Percentiles rank a stretch among this genome's conserved stretches.
Conservation (phyloP, 306 rosid genomes). For the Sicyos baderoa region DNA sequence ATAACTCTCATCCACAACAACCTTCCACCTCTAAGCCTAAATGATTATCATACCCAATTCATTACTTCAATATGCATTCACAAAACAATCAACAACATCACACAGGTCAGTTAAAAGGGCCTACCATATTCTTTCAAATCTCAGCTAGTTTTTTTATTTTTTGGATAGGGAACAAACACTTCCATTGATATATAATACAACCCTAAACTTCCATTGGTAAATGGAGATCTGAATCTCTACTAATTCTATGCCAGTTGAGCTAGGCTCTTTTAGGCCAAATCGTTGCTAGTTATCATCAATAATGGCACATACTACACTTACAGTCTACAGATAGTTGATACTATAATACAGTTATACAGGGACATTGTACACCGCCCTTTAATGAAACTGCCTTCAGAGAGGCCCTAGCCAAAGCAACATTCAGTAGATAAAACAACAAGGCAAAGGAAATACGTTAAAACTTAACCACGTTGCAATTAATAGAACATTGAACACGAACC, state of each 20-base stretch:
- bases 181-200: no score
- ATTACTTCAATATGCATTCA: neutral
- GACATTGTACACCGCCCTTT: neutral
- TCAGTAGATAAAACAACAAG: neutral
- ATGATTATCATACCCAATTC: neutral
- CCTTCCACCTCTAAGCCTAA: no score
- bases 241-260: no score
- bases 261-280: neutral
- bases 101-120: neutral
- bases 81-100: neutral
- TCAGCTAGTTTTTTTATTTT: neutral
- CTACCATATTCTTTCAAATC: neutral
- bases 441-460: neutral
- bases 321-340: neutral
- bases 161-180: no score
- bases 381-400: neutral
- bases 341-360: neutral
- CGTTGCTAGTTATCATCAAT: neutral
- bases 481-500: neutral
- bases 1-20: slow-evolving; percentile 2
- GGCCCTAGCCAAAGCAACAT: neutral
- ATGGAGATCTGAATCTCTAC: no score
- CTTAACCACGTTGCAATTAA: neutral
- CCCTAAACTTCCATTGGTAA: no score
- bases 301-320: neutral